These are phyloP conservation scores for Fusarium sp. DNA, from an alignment of 2,329 filamentous ascomycete species.

Conservation along the genomic window DNA sequence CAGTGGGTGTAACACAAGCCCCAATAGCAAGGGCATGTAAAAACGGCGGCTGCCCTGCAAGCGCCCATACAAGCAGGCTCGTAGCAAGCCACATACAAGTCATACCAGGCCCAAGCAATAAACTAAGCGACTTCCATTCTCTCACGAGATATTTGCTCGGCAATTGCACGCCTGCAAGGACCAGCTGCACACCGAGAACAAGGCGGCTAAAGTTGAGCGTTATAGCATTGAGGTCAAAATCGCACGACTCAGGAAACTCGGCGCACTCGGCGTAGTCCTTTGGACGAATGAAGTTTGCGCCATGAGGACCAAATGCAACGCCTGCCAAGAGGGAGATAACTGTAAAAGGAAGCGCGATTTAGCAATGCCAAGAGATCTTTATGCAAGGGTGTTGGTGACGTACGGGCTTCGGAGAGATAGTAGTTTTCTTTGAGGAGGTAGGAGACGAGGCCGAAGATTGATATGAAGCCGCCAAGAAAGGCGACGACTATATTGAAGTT, in stretches of 20 bases:
- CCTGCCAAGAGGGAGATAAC: conserved; percentile 87
- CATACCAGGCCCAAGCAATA: conserved; percentile 88
- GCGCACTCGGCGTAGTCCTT: conserved; percentile 72
- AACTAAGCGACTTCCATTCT: conserved; percentile 79
- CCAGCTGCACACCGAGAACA: conserved; percentile 89
- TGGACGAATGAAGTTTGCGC: conserved; percentile 78
- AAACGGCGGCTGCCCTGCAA: conserved; percentile 77
- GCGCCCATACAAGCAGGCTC: conserved; percentile 79
- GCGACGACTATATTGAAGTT: conserved; percentile 89
- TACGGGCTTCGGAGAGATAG: conserved; percentile 90
- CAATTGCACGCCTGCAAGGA: conserved; percentile 87
- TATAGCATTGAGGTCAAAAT: conserved; percentile 71
- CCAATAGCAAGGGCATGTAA: conserved; percentile 83
- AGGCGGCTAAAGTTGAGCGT: conserved; percentile 87
- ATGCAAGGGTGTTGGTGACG: conserved; percentile 48
- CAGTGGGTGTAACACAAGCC: conserved; percentile 91
- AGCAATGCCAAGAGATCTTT: conserved; percentile 19
- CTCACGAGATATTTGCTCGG: conserved; percentile 81
- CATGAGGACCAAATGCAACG: conserved; percentile 80
- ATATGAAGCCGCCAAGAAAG: conserved; percentile 85
- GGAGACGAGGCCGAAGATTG: conserved; percentile 88
- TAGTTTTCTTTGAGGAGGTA: conserved; percentile 90
- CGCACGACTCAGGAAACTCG: conserved; percentile 40
- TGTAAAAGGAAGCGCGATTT: conserved; percentile 46
- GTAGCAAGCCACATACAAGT: conserved; percentile 85